phyloP scores from a whole-genome alignment of 2,329 filamentous ascomycete species.

The Fusarium staphyleae region DNA sequence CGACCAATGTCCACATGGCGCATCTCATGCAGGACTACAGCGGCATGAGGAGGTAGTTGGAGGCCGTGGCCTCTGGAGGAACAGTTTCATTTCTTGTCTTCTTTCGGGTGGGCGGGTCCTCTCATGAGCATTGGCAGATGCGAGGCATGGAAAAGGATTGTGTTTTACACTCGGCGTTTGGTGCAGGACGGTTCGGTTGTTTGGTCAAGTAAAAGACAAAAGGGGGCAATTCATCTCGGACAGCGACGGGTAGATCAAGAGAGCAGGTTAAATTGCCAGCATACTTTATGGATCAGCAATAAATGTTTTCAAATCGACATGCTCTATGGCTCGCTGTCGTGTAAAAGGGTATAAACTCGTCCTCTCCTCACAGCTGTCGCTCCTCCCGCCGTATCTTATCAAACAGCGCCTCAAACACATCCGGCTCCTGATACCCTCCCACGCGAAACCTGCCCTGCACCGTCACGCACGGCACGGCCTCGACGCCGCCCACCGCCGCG shows the following conservation, averaged over 20 bases:
- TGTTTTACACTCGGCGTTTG: constrained; percentile 17
- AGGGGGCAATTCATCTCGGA: background rate
- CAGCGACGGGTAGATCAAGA: constrained; percentile 18
- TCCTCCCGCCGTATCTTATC: constrained; percentile 55
- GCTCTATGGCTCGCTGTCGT: background rate
- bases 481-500: constrained; percentile 51
- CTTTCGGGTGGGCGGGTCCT: constrained; percentile 5
- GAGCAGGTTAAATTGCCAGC: constrained; percentile 15
- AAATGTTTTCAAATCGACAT: constrained; percentile 13
- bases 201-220: constrained; percentile 19
- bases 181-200: constrained; percentile 1
- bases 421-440: constrained; percentile 73
- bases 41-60: constrained; percentile 51
- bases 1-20: constrained; percentile 87
- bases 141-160: constrained; percentile 2
- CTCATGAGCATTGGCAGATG: constrained; percentile 24
- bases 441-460: constrained; percentile 73
- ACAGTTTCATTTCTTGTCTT: background rate
- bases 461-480: constrained; percentile 76
- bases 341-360: background rate
- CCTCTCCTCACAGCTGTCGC: constrained; percentile 1
- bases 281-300: constrained; percentile 18
- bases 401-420: constrained; percentile 72
- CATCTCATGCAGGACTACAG: constrained; percentile 79
- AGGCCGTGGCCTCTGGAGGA: background rate